A percentile compares a stretch with the other conserved stretches of the same genome.
Conservation (phyloP, 345 rosid species). For the Syzygium jambos region DNA sequence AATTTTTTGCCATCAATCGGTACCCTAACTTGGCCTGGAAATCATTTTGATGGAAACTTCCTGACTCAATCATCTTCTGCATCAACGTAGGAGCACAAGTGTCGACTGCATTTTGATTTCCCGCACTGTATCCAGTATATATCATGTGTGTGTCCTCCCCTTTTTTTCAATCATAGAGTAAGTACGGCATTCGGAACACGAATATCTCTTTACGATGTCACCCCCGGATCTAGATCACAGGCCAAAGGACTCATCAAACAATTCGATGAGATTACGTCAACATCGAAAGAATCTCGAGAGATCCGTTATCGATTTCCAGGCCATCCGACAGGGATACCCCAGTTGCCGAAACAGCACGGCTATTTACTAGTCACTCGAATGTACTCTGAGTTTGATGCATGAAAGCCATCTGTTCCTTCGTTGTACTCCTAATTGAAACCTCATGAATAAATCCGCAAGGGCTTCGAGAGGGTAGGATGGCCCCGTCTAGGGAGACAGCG, state of each 20-base stretch:
- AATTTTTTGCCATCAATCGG: too few relatives aligned
- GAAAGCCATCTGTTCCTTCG: background rate
- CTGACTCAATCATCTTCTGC: too few relatives aligned
- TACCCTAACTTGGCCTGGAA: too few relatives aligned
- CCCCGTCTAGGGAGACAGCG: background rate
- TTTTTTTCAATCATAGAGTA: too few relatives aligned
- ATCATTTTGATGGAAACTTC: too few relatives aligned
- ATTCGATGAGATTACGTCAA: background rate
- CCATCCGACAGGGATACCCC: background rate
- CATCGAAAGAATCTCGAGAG: background rate
- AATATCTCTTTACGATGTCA: too few relatives aligned
- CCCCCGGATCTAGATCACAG: background rate
- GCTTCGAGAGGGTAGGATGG: background rate
- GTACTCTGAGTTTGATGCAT: background rate
- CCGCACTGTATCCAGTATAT: too few relatives aligned
- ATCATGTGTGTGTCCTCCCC: too few relatives aligned
- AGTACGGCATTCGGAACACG: too few relatives aligned
- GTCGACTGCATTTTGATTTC: too few relatives aligned
- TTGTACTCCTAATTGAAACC: background rate
- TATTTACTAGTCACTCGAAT: background rate
- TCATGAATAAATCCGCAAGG: background rate
- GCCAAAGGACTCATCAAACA: background rate
- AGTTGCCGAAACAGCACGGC: background rate
- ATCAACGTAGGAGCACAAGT: too few relatives aligned
- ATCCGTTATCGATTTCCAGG: background rate